These are phyloP conservation scores for Taiwanofungus camphoratus DNA, from an alignment of 1,284 basidiomycete species.

Conservation along the genomic window DNA sequence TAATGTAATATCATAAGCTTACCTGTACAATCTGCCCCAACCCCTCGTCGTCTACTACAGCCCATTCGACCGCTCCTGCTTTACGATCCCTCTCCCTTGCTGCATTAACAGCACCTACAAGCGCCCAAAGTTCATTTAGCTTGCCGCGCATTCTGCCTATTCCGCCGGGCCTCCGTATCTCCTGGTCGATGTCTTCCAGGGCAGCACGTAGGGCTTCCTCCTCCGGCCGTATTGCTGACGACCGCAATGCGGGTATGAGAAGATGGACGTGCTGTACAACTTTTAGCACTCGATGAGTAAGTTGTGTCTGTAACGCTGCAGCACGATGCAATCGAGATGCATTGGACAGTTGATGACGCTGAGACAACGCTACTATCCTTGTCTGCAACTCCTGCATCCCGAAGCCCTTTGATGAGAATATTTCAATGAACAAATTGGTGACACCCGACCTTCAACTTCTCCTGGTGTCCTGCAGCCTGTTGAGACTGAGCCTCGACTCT, in stretches of 20 bases:
- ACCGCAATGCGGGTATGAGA: constrained; percentile 73
- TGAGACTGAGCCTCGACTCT: constrained; percentile 76
- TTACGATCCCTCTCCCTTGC: constrained; percentile 48
- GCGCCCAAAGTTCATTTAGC: constrained; percentile 82
- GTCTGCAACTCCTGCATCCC: constrained; percentile 54
- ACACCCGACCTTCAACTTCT: constrained; percentile 53
- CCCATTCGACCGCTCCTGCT: constrained; percentile 60
- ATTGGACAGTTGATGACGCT: constrained; percentile 66
- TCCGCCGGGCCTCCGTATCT: constrained; percentile 51
- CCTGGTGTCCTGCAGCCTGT: constrained; percentile 65
- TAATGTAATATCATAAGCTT: constrained; percentile 17
- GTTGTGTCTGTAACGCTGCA: constrained; percentile 62
- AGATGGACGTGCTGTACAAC: constrained; percentile 76
- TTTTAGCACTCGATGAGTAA: constrained; percentile 69
- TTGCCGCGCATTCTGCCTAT: constrained; percentile 67
- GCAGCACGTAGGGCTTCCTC: constrained; percentile 68
- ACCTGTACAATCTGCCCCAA: constrained; percentile 75
- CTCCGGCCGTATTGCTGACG: constrained; percentile 75
- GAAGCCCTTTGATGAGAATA: neutral
- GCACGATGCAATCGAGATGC: constrained; percentile 65
- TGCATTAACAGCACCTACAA: constrained; percentile 74
- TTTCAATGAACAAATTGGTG: neutral
- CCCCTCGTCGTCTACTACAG: constrained; percentile 80
- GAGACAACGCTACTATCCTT: constrained; percentile 58
- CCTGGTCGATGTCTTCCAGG: constrained; percentile 74